Percentiles rank a stretch among this genome's conserved stretches.
phyloP scores from a whole-genome alignment of 2,329 filamentous ascomycete genomes.

The Ophiostoma piceae region DNA sequence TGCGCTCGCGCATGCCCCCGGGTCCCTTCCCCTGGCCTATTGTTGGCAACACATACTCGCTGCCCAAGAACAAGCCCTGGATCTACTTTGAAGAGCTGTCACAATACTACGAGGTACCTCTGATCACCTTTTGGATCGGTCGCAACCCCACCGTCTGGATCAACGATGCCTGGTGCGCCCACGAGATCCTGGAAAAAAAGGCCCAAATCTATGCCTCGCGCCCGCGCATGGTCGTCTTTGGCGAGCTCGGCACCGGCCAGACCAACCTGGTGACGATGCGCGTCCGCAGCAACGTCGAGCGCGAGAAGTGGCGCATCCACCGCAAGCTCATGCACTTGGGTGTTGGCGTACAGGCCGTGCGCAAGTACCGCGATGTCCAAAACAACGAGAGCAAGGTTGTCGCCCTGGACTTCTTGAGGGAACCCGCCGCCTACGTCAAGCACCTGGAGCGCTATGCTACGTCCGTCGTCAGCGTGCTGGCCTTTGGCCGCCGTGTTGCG shows the following conservation, averaged over 20 bases:
- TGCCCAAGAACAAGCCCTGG: slow-evolving; percentile 53
- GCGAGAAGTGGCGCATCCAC: slow-evolving; percentile 42
- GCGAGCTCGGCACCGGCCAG: slow-evolving; percentile 43
- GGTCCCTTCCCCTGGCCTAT: slow-evolving; percentile 51
- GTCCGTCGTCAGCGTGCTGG: slow-evolving; percentile 52
- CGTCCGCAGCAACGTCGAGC: slow-evolving; percentile 37
- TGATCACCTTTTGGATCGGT: slow-evolving; percentile 55
- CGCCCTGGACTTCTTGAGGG: slow-evolving; percentile 44
- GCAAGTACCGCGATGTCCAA: slow-evolving; percentile 49
- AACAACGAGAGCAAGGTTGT: slow-evolving; percentile 54
- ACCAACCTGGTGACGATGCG: slow-evolving; percentile 43
- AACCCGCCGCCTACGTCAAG: slow-evolving; percentile 45
- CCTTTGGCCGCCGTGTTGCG: slow-evolving; percentile 49
- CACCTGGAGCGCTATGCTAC: slow-evolving; percentile 51
- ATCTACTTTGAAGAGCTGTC: slow-evolving; percentile 52
- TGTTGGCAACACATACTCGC: slow-evolving; percentile 51
- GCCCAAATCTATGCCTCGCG: slow-evolving; percentile 48
- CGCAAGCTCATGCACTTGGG: slow-evolving; percentile 50
- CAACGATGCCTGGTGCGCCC: slow-evolving; percentile 46
- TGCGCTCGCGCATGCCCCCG: slow-evolving; percentile 48
- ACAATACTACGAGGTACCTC: slow-evolving; percentile 43
- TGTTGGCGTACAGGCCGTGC: slow-evolving; percentile 51
- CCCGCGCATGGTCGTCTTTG: slow-evolving; percentile 46
- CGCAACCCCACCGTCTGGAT: slow-evolving; percentile 45
- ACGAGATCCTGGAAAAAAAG: slow-evolving; percentile 51